These are phyloP conservation scores for Rosa hybrid DNA, from an alignment of 331 rosid species.

Conservation along the genomic window DNA sequence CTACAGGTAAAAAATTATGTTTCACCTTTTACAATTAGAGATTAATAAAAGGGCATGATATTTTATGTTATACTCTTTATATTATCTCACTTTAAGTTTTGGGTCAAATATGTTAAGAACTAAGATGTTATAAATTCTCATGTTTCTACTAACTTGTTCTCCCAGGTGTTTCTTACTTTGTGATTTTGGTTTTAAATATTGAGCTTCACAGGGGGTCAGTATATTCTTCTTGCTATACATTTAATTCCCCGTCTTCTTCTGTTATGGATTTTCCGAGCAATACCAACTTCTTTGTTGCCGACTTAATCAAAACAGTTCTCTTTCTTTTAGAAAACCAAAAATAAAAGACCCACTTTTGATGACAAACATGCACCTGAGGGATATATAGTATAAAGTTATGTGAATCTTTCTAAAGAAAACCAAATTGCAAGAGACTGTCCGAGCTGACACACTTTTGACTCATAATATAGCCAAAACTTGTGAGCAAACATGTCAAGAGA, in stretches of 20 bases:
- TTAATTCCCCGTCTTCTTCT: neutral
- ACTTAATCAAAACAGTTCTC: neutral
- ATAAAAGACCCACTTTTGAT: neutral
- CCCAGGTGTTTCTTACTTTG: neutral
- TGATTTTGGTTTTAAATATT: neutral
- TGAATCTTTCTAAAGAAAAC: neutral
- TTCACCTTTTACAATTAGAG: neutral
- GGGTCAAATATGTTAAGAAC: neutral
- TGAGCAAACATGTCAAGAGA: slow-evolving; percentile 12
- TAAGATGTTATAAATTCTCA: neutral
- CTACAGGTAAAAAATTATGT: neutral
- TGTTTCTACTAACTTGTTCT: neutral
- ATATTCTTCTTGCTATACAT: neutral
- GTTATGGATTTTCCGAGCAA: neutral
- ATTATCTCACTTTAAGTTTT: neutral
- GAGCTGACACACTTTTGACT: neutral
- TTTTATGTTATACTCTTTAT: neutral
- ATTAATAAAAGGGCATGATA: slow-evolving; percentile 3
- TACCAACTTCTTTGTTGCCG: neutral
- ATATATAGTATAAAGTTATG: neutral
- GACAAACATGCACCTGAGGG: neutral
- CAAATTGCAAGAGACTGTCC: neutral
- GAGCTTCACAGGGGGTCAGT: neutral
- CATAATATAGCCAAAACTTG: neutral
- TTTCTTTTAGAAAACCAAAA: neutral